phyloP scores from a whole-genome alignment of 345 rosid species.

The Streptanthus diversifolius region DNA sequence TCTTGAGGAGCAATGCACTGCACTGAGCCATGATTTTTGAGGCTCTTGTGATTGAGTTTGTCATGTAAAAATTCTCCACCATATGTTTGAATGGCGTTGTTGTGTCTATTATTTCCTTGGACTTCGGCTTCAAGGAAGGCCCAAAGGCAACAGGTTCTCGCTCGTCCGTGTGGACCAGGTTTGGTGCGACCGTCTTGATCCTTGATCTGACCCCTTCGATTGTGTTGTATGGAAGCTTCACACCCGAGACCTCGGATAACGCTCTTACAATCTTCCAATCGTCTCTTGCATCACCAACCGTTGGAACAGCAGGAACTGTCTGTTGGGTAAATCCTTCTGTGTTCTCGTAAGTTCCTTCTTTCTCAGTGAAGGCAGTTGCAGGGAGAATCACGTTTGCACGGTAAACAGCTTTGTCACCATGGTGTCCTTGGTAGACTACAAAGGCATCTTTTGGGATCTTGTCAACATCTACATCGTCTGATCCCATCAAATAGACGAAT shows the following conservation, averaged over 20 bases:
- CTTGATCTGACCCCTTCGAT: constrained; percentile 56
- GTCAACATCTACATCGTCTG: constrained; percentile 77
- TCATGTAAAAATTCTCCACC: constrained; percentile 84
- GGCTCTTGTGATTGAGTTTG: constrained; percentile 91
- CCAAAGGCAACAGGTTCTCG: constrained; percentile 68
- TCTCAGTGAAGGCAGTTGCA: constrained; percentile 86
- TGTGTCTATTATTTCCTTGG: constrained; percentile 34
- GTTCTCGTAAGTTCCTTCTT: constrained; percentile 90
- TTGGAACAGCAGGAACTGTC: constrained; percentile 92
- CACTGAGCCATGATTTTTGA: constrained; percentile 97
- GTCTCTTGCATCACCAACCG: constrained; percentile 92
- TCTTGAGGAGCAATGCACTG: constrained; percentile 66
- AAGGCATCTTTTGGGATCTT: constrained; percentile 83
- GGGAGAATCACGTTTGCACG: constrained; percentile 93
- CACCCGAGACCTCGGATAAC: constrained; percentile 77
- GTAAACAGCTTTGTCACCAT: constrained; percentile 80
- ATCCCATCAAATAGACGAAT: constrained; percentile 88
- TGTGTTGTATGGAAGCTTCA: constrained; percentile 65
- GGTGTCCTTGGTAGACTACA: constrained; percentile 95
- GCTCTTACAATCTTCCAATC: constrained; percentile 98
- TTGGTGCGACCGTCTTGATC: constrained; percentile 77
- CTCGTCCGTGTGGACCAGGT: constrained; percentile 66
- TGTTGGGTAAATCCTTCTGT: constrained; percentile 88
- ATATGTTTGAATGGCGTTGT: constrained; percentile 47
- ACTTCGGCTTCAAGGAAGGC: constrained; percentile 52